A percentile compares a stretch with the other conserved stretches of the same genome.
Evolutionary conservation across 2,329 filamentous ascomycete genomes (phyloP).

Genomic region (Alternaria rosae): DNA sequence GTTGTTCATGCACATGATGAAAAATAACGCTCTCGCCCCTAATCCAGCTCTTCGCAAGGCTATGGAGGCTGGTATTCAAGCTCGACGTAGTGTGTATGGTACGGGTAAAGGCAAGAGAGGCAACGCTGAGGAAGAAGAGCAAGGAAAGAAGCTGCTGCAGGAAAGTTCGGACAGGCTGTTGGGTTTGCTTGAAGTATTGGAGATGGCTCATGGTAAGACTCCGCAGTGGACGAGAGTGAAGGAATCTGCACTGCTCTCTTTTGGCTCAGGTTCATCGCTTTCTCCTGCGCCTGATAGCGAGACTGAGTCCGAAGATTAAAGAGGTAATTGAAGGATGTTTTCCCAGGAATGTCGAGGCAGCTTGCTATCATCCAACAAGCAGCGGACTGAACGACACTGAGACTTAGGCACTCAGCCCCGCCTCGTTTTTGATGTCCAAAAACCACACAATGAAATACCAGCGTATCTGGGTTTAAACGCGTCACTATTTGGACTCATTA

Average conservation of each 20-base stretch:
- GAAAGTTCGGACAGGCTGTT: slow-evolving; percentile 46
- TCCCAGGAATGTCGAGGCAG: neutral
- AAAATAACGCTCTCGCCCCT: slow-evolving; percentile 22
- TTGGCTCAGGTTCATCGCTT: slow-evolving; percentile 31
- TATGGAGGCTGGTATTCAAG: slow-evolving; percentile 61
- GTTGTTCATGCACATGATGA: slow-evolving; percentile 42
- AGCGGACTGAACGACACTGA: neutral
- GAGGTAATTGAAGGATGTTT: neutral
- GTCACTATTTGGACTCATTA: neutral
- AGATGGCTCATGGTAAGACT: slow-evolving; percentile 25
- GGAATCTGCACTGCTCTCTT: slow-evolving; percentile 20
- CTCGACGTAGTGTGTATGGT: slow-evolving; percentile 55
- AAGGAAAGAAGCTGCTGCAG: slow-evolving; percentile 44
- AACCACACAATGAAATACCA: neutral
- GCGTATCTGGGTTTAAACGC: neutral
- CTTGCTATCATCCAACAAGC: neutral
- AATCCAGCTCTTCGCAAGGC: slow-evolving; percentile 51
- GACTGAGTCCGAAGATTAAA: slow-evolving; percentile 14
- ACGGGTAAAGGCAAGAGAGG: slow-evolving; percentile 56
- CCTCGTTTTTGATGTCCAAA: neutral
- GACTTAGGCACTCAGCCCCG: neutral
- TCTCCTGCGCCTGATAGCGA: slow-evolving; percentile 35
- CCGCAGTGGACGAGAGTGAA: slow-evolving; percentile 14
- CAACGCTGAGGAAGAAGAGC: slow-evolving; percentile 45
- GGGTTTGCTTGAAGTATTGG: slow-evolving; percentile 44